Conservation (phyloP, 1,139 yeast species). For the Kodamaea sp. region DNA sequence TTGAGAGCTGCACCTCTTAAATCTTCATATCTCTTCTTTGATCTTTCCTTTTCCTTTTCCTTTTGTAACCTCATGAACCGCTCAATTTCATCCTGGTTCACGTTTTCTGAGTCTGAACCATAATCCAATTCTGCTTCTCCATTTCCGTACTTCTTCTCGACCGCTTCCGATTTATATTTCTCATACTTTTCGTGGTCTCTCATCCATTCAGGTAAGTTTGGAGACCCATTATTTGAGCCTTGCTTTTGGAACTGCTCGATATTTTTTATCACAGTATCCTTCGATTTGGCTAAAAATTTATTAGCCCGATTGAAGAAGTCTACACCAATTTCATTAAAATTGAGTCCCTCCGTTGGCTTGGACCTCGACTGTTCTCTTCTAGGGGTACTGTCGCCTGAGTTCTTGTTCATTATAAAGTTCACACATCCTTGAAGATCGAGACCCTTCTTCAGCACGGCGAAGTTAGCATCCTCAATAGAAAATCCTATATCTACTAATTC, state of each 20-base stretch:
- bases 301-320: slow-evolving; percentile 68
- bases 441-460: slow-evolving; percentile 62
- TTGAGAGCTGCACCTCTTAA: slow-evolving; percentile 22
- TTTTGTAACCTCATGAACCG: slow-evolving; percentile 40
- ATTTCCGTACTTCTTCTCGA: slow-evolving; percentile 32
- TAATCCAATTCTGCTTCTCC: slow-evolving; percentile 38
- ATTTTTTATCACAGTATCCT: slow-evolving; percentile 62
- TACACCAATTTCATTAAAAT: slow-evolving; percentile 57
- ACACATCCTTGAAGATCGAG: slow-evolving; percentile 66
- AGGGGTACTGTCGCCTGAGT: slow-evolving; percentile 5
- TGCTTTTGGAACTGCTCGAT: slow-evolving; percentile 56
- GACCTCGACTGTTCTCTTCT: slow-evolving; percentile 2
- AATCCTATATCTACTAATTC: slow-evolving; percentile 83
- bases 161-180: slow-evolving; percentile 45
- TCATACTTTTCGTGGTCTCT: slow-evolving; percentile 52
- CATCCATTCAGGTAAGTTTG: slow-evolving; percentile 80
- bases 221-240: slow-evolving; percentile 14
- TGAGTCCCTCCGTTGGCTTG: slow-evolving; percentile 8
- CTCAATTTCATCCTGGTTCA: slow-evolving; percentile 44
- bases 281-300: slow-evolving; percentile 59
- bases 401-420: slow-evolving; percentile 57
- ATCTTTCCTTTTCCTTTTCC: slow-evolving; percentile 39
- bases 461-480: slow-evolving; percentile 57
- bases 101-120: slow-evolving; percentile 48
- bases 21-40: slow-evolving; percentile 26